Evolutionary conservation across 2,329 filamentous ascomycete species (phyloP).

Genomic region (Aspergillus costaricaensis): DNA sequence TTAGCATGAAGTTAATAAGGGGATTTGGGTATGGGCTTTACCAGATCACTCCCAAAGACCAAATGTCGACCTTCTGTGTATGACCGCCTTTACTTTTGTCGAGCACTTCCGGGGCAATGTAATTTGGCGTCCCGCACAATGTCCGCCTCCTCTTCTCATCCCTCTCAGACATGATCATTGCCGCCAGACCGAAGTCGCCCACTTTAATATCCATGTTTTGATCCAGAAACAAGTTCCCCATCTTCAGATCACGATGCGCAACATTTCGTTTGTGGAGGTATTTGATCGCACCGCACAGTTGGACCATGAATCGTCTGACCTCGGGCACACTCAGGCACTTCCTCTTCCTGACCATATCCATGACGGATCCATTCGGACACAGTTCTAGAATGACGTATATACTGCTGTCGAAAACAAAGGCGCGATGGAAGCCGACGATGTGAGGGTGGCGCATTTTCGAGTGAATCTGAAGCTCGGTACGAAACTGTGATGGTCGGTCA

Average conservation of each 20-base stretch:
- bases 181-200: slow-evolving; percentile 93
- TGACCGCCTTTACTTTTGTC: slow-evolving; percentile 93
- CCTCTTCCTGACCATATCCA: slow-evolving; percentile 94
- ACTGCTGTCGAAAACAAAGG: slow-evolving; percentile 84
- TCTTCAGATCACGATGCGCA: slow-evolving; percentile 95
- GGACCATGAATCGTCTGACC: slow-evolving; percentile 88
- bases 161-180: slow-evolving; percentile 84
- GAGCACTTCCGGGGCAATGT: slow-evolving; percentile 94
- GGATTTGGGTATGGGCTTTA: slow-evolving; percentile 47
- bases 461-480: slow-evolving; percentile 90
- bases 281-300: slow-evolving; percentile 95
- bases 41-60: slow-evolving; percentile 97
- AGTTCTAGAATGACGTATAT: slow-evolving; percentile 94
- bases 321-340: slow-evolving; percentile 91
- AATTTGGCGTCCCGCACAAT: slow-evolving; percentile 95
- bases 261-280: slow-evolving; percentile 96
- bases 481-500: slow-evolving; percentile 53
- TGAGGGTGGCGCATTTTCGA: slow-evolving; percentile 96
- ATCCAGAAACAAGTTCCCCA: slow-evolving; percentile 96
- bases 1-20: slow-evolving; percentile 12
- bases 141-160: slow-evolving; percentile 87
- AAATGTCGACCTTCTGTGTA: slow-evolving; percentile 97
- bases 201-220: slow-evolving; percentile 96
- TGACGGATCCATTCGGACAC: slow-evolving; percentile 92
- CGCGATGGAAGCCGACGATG: slow-evolving; percentile 92